Base-by-base conservation (phyloP, 257 asterid genomes). In the Verbascum thapsus region DNA sequence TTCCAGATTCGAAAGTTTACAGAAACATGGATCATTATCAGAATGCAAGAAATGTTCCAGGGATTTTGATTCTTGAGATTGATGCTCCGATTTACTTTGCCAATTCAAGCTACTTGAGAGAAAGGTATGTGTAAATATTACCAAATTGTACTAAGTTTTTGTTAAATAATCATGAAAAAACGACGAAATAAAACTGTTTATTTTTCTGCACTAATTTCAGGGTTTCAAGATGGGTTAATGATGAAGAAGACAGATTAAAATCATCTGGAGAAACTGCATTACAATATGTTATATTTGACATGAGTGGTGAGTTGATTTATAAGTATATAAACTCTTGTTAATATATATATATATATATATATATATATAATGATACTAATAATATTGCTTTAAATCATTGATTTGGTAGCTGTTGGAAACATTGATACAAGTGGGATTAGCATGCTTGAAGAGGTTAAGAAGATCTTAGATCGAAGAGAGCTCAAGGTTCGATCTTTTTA, bases 391-490 rank as follows among this genome's bases (percentile, higher is more conserved):
- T 30, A 6, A 56, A 7, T 51, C 70, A 34, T 53, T 9, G n/a
- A 7, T 42, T 47, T 48, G 12, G 63, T 88, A 94, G 99, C 98
- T 38, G 91, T 94, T 7, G 98, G 89, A 13, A 94, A 91, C 85
- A 90, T 94, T 30, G 99, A 94, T 44, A 94, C 99, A 3, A 94
- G 99, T 15, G 99, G 98, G 60, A 84, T 94, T 19, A 83, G 90
- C 81, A 90, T 94, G 99, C 70, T 90, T 10, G 86, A 94, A 13
- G 99, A 94, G 84, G 72, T 90, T 10, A 83, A 81, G 75, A 90
- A 84, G 86, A 78, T 71, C 53, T 50, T 76, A 0, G 99, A 90
- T 15, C 74, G 95, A 59, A 83, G 92, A 81, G 90, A 81, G 67
- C 80, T 94, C 68, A 94, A 85, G 97, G 98, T 87, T 59, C 7